Conservation (phyloP, 768 basidiomycete genomes). For the Russula virescens region DNA sequence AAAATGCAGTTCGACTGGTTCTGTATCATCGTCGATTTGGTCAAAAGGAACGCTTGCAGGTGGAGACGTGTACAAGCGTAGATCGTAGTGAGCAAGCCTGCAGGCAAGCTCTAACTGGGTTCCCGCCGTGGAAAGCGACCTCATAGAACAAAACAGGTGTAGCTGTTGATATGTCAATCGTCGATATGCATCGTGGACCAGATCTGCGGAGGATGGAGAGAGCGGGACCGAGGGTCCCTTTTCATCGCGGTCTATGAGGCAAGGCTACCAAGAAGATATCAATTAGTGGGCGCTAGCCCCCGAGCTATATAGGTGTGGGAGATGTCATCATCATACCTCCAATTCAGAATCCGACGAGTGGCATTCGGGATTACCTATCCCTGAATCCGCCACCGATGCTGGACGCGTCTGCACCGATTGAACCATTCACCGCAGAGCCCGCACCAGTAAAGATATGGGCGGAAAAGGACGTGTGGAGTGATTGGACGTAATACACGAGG, state of each 20-base stretch:
- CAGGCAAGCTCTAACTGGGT: constrained; percentile 59
- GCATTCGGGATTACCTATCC: not conserved
- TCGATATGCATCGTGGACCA: constrained; percentile 65
- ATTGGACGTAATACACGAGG: not conserved
- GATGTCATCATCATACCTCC: constrained; percentile 8
- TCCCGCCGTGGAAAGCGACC: constrained; percentile 62
- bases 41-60: constrained; percentile 27
- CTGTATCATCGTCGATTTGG: constrained; percentile 4
- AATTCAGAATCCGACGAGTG: constrained; percentile 12
- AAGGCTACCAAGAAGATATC: not conserved
- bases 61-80: constrained; percentile 64
- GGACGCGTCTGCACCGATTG: constrained; percentile 17
- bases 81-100: constrained; percentile 68
- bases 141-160: constrained; percentile 66
- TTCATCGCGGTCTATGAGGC: not conserved
- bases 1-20: not conserved
- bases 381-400: constrained; percentile 18
- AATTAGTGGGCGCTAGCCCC: not conserved
- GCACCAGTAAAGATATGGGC: not conserved
- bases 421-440: constrained; percentile 3
- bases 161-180: constrained; percentile 63
- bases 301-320: not conserved
- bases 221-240: not conserved
- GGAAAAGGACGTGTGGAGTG: no score
- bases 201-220: constrained; percentile 27